Percentiles rank a stretch among this genome's conserved stretches.
phyloP scores from a whole-genome alignment of 2,329 filamentous ascomycete species.

The Curvularia spicifera region DNA sequence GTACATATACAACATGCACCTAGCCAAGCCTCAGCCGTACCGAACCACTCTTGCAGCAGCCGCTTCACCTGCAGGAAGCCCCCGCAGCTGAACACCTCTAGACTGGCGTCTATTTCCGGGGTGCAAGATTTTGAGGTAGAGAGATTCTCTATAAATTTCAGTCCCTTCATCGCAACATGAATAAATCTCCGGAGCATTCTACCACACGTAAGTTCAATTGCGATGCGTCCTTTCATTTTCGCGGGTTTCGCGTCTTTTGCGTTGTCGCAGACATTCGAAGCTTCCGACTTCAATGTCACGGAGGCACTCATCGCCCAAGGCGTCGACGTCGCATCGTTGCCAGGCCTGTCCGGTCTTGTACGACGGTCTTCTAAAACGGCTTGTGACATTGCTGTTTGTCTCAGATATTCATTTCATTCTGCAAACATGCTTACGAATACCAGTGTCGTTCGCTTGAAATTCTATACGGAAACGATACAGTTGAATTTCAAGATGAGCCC shows the following conservation, averaged over 20 bases:
- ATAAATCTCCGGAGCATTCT: background rate
- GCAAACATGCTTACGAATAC: background rate
- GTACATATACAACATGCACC: background rate
- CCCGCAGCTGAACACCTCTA: background rate
- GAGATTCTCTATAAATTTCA: background rate
- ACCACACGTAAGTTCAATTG: background rate
- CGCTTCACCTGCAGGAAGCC: background rate
- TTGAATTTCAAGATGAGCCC: constrained; percentile 9
- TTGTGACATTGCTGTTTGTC: constrained; percentile 24
- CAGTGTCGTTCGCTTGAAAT: constrained; percentile 28
- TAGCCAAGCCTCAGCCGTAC: background rate
- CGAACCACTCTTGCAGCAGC: background rate
- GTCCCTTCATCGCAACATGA: background rate
- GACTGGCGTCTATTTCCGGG: background rate
- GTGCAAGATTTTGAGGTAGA: background rate
- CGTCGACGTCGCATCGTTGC: constrained; percentile 19
- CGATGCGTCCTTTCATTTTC: background rate
- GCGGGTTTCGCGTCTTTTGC: background rate
- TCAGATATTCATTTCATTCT: background rate
- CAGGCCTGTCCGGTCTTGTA: constrained; percentile 9
- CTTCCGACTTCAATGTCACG: constrained; percentile 20
- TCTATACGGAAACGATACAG: constrained; percentile 24
- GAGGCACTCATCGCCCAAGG: constrained; percentile 22
- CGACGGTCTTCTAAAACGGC: constrained; percentile 1
- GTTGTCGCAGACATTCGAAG: constrained; percentile 7